A percentile compares a stretch with the other conserved stretches of the same genome.
phyloP scores from a whole-genome alignment of 2,329 filamentous ascomycete species.

The Clonostachys sp. region DNA sequence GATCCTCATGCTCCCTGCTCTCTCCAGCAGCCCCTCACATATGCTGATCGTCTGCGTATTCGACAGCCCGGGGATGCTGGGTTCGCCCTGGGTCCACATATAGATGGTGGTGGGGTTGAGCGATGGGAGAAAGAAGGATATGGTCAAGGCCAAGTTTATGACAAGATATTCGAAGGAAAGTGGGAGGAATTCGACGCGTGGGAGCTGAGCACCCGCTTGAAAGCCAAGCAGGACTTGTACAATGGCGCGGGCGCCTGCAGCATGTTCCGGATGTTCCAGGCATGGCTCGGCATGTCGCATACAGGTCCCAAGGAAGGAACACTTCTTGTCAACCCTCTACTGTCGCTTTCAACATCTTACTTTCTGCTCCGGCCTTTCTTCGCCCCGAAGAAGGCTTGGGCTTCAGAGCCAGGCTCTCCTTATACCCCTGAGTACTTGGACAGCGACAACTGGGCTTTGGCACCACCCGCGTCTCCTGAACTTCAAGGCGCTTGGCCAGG shows the following conservation, averaged over 20 bases:
- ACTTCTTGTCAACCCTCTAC: slow-evolving; percentile 66
- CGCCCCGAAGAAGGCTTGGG: slow-evolving; percentile 25
- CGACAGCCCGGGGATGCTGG: slow-evolving; percentile 64
- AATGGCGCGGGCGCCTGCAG: slow-evolving; percentile 67
- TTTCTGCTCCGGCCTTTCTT: slow-evolving; percentile 76
- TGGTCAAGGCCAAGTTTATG: slow-evolving; percentile 58
- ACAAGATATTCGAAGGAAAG: slow-evolving; percentile 63
- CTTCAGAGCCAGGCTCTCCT: slow-evolving; percentile 16
- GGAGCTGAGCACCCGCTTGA: slow-evolving; percentile 62
- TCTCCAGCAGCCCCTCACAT: slow-evolving; percentile 26
- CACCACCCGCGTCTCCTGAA: slow-evolving; percentile 34
- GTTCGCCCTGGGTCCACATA: slow-evolving; percentile 69
- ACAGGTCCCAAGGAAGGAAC: slow-evolving; percentile 65
- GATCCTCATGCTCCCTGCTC: slow-evolving; percentile 1
- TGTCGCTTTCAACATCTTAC: slow-evolving; percentile 69
- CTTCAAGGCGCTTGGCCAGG: slow-evolving; percentile 68
- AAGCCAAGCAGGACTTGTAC: slow-evolving; percentile 65
- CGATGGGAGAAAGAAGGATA: slow-evolving; percentile 71
- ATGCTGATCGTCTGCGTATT: slow-evolving; percentile 70
- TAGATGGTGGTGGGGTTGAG: slow-evolving; percentile 71
- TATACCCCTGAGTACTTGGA: slow-evolving; percentile 26
- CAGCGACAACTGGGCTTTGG: slow-evolving; percentile 50
- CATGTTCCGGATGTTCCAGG: slow-evolving; percentile 76
- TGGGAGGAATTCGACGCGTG: slow-evolving; percentile 80
- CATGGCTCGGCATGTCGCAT: slow-evolving; percentile 64